Percentiles rank a stretch among this genome's conserved stretches.
phyloP scores from a whole-genome alignment of 2,329 filamentous ascomycete species.

The Dactylellina cionopaga region DNA sequence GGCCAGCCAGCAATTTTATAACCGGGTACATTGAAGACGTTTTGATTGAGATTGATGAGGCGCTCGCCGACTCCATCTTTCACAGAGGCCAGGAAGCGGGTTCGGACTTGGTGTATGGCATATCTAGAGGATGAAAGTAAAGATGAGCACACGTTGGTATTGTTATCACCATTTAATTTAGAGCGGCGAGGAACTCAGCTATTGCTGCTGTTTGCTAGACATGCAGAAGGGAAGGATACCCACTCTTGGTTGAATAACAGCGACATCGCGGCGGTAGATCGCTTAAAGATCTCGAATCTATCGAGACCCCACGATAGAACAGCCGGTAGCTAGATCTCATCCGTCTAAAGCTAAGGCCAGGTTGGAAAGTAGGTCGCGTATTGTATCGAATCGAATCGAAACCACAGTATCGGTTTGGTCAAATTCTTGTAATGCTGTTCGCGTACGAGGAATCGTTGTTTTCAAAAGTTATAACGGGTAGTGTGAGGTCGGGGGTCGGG shows the following conservation, averaged over 20 bases:
- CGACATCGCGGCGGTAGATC: conserved; percentile 27
- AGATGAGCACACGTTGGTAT: not conserved
- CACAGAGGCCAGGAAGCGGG: conserved; percentile 80
- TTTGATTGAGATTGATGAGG: conserved; percentile 81
- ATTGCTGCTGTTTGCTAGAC: no score
- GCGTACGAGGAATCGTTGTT: conserved; percentile 1
- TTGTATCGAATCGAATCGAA: no score
- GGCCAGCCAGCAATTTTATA: conserved; percentile 87
- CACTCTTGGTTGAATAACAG: conserved; percentile 50
- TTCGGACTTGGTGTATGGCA: conserved; percentile 82
- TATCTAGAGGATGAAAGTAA: conserved; percentile 67
- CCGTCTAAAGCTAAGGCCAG: no score
- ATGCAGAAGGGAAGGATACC: not conserved
- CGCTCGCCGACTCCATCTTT: conserved; percentile 86
- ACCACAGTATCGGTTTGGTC: not conserved
- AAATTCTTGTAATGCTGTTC: conserved; percentile 2
- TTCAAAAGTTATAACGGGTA: conserved; percentile 19
- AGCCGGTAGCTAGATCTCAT: conserved; percentile 13
- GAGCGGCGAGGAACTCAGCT: no score
- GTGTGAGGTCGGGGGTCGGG: conserved; percentile 27
- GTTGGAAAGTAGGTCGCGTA: no score
- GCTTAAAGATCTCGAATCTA: conserved; percentile 18
- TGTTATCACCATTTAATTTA: no score
- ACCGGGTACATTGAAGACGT: conserved; percentile 79
- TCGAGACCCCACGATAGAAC: conserved; percentile 4